These are phyloP conservation scores for Butyriboletus loyo DNA, from an alignment of 768 basidiomycete genomes.

Conservation along the genomic window DNA sequence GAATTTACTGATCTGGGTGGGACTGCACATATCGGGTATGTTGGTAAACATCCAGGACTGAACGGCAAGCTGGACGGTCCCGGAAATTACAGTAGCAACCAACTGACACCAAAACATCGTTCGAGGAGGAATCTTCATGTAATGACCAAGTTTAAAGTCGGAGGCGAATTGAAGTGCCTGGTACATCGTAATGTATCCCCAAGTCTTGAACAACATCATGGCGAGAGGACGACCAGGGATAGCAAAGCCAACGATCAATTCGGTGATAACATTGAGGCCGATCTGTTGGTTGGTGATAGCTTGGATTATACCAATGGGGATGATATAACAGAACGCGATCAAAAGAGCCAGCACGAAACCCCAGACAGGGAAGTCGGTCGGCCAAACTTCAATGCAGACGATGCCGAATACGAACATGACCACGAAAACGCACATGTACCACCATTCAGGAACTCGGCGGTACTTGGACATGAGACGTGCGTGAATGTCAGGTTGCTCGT, in stretches of 20 bases:
- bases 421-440: slow-evolving; percentile 45
- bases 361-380: slow-evolving; percentile 47
- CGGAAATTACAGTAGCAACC: slow-evolving; percentile 56
- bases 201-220: slow-evolving; percentile 78
- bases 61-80: slow-evolving; percentile 63
- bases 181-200: slow-evolving; percentile 63
- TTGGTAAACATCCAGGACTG: slow-evolving; percentile 56
- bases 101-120: slow-evolving; percentile 71
- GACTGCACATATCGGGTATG: slow-evolving; percentile 34
- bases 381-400: slow-evolving; percentile 60
- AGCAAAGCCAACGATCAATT: slow-evolving; percentile 61
- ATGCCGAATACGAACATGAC: slow-evolving; percentile 60
- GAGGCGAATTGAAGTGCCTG: slow-evolving; percentile 66
- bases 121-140: slow-evolving; percentile 65
- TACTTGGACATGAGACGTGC: slow-evolving; percentile 57
- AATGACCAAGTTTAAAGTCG: slow-evolving; percentile 78
- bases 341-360: slow-evolving; percentile 41
- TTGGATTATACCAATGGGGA: slow-evolving; percentile 77
- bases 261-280: slow-evolving; percentile 66
- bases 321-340: slow-evolving; percentile 59
- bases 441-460: slow-evolving; percentile 59
- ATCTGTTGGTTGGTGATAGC: slow-evolving; percentile 81
- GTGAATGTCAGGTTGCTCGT: slow-evolving; percentile 60
- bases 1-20: slow-evolving; percentile 23
- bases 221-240: slow-evolving; percentile 66